phyloP scores from a whole-genome alignment of 2,329 filamentous ascomycete species.

The Xylariales sp. region DNA sequence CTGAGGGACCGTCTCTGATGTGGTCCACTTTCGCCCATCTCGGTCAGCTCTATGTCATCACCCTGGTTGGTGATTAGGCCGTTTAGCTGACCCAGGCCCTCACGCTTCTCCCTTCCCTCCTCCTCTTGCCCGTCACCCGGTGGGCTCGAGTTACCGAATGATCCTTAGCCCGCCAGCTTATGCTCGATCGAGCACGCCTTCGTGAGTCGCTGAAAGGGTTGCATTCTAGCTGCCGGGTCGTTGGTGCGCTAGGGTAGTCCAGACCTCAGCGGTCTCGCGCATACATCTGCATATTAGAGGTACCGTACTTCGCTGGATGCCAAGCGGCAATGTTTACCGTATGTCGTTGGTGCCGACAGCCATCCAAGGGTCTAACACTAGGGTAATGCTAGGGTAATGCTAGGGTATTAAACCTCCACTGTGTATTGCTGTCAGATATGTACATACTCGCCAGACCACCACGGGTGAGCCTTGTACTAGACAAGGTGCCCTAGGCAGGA shows the following conservation, averaged over 20 bases:
- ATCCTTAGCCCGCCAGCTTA: not conserved
- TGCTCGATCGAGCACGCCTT: constrained; percentile 3
- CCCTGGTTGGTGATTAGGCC: not conserved
- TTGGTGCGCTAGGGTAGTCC: not conserved
- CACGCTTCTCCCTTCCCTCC: not conserved
- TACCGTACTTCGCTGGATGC: not conserved
- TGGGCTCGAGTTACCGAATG: not conserved
- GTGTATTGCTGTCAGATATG: no score
- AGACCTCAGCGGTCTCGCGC: constrained; percentile 1
- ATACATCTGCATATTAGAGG: not conserved
- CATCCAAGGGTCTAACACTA: constrained; percentile 6
- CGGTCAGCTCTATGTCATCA: constrained; percentile 8
- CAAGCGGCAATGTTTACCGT: constrained; percentile 1
- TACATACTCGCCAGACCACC: constrained; percentile 1
- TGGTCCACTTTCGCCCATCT: constrained; percentile 1
- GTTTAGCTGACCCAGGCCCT: not conserved
- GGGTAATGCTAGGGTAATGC: no score
- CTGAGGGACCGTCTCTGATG: not conserved
- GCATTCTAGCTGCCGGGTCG: constrained; percentile 7
- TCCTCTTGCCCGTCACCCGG: not conserved
- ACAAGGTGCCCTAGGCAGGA: constrained; percentile 2
- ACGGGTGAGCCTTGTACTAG: constrained; percentile 4
- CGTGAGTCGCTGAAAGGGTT: constrained; percentile 3
- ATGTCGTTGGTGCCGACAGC: constrained; percentile 8
- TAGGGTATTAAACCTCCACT: no score